Evolutionary conservation across 2,329 filamentous ascomycete genomes (phyloP).

Genomic region (Talaromyces sp.): DNA sequence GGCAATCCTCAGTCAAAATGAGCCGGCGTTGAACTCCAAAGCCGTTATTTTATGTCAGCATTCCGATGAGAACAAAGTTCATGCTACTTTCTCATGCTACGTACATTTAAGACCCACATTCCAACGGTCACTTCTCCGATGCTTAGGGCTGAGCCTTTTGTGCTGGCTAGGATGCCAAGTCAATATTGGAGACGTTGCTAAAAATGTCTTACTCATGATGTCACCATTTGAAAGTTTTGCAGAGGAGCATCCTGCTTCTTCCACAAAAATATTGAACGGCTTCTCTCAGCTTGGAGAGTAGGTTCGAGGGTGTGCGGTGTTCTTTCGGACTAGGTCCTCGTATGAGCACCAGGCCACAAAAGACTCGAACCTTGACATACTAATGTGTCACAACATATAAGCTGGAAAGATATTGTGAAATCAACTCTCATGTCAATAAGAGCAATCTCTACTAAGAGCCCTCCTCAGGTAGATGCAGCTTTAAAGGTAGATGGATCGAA

Average conservation of each 20-base stretch:
- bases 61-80: conserved; percentile 3
- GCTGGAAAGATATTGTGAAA: neutral
- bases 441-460: neutral
- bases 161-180: neutral
- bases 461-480: too few relatives aligned
- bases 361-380: neutral
- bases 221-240: neutral
- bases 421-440: too few relatives aligned
- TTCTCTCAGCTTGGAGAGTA: neutral
- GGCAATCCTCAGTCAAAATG: neutral
- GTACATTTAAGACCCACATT: conserved; percentile 5
- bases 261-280: neutral
- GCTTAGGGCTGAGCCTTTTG: neutral
- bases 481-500: too few relatives aligned
- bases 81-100: conserved; percentile 10
- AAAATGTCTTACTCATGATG: conserved; percentile 6
- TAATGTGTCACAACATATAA: neutral
- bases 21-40: neutral
- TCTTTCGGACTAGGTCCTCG: neutral
- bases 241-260: neutral
- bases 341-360: neutral
- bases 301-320: neutral
- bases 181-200: neutral
- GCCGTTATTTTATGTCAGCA: conserved; percentile 8
- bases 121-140: neutral